These are phyloP conservation scores for Clausena lansium DNA, from an alignment of 345 rosid genomes.

Conservation along the genomic window DNA sequence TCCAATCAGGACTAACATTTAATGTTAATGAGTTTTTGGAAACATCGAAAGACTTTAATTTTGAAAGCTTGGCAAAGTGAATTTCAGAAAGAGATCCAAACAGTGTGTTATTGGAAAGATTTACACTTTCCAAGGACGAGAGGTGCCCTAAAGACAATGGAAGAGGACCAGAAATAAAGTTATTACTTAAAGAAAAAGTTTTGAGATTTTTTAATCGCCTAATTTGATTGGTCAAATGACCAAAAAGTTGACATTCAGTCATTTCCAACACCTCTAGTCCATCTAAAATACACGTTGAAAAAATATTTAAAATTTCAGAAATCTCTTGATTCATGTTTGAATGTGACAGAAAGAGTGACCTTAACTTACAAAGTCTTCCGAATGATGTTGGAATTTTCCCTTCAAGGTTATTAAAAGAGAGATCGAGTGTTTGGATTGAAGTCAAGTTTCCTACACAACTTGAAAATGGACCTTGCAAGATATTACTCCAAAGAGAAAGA, in stretches of 20 bases:
- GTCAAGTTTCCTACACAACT: neutral
- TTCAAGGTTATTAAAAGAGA: neutral
- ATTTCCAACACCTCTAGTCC: neutral
- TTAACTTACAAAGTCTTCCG: too few relatives aligned
- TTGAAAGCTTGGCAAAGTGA: neutral
- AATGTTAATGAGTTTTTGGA: neutral
- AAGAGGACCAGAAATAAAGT: neutral
- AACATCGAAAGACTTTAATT: neutral
- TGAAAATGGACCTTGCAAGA: neutral
- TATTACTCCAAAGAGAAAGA: neutral
- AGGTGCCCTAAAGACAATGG: neutral
- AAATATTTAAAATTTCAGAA: neutral
- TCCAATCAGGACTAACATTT: neutral
- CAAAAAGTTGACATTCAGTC: neutral
- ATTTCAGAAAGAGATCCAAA: slow-evolving; percentile 11
- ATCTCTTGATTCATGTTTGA: neutral
- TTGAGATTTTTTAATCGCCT: neutral
- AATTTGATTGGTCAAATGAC: neutral
- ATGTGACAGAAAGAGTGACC: neutral
- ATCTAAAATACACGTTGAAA: neutral
- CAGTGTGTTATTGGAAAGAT: slow-evolving; percentile 14
- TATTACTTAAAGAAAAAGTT: neutral
- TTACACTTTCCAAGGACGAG: neutral
- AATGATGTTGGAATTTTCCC: neutral
- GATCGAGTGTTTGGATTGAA: neutral